Base-by-base conservation (phyloP, 441 rosid genomes). In the Aquilaria agallochum region DNA sequence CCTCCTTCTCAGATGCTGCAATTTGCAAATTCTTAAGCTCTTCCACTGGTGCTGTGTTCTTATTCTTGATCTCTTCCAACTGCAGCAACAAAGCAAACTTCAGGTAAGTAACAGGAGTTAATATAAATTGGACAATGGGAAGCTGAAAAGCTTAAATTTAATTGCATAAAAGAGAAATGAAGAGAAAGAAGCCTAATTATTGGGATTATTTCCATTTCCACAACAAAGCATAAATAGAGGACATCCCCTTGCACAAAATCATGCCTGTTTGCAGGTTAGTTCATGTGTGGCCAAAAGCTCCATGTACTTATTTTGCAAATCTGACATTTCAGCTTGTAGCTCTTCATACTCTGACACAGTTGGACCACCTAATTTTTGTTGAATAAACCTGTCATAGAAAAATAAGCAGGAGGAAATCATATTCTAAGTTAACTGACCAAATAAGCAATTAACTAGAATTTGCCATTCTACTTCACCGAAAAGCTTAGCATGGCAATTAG, bases 351-450 rank as follows among this genome's bases (percentile, higher is more conserved):
- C 95, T 3, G 90, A 76, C 45, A 77, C 62, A 48, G 83, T 82
- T 31, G 93, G 96, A 69, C 93, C 95, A 5, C 96, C 96, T 74
- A 90, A 74, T 73, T 88, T 88, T 34, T 93, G 90, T 65, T 87
- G 95, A 66, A 90, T 64, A 46, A 90, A 93, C 72, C 97, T 93
- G 78, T 32, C 44, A 53, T 59, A 7, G 45, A 40, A 6, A 40
- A 40, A 40, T 40, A 36, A 36, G 7, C 42, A 36, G 42, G 42
- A 36, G 7, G 27, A 36, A 5, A 36, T 1, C 5, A 36, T 5
- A 36, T 4, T 36, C 27, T 36, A 36, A 36, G 42, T 36, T 36
- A 36, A 36, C 5, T 5, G 42, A 36, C 42, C 42, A 8, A 36
- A 36, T 36, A 8, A 36, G 42, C 42, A 36, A 36, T 8, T 36